Evolutionary conservation across 176 grass and related monocot species (phyloP).

Genomic region (Rhynchospora pubera): DNA sequence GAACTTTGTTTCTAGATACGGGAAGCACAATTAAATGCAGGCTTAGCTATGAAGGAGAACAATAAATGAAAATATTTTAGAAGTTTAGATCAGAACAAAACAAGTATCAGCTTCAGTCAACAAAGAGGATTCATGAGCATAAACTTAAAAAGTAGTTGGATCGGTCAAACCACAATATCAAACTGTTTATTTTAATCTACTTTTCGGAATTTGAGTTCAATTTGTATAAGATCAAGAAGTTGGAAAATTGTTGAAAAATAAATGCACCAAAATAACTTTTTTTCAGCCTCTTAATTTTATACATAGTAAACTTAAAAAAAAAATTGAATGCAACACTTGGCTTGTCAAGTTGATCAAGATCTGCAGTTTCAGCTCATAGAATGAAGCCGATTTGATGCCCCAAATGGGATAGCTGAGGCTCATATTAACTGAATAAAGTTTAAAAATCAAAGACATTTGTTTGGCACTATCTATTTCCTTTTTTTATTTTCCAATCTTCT

Average conservation of each 20-base stretch:
- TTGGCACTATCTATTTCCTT: not conserved
- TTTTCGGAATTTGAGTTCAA: not conserved
- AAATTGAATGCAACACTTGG: not conserved
- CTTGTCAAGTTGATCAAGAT: not conserved
- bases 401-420: not conserved
- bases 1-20: not conserved
- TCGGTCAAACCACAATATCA: not conserved
- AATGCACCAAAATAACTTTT: not conserved
- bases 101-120: not conserved
- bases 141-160: not conserved
- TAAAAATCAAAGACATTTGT: not conserved
- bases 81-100: not conserved
- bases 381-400: not conserved
- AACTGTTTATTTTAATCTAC: not conserved
- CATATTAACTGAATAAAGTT: not conserved
- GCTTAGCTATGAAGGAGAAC: not conserved
- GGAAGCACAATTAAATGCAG: not conserved
- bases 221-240: not conserved
- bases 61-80: not conserved
- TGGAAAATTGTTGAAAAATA: not conserved
- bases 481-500: constrained; percentile 6
- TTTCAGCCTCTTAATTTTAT: not conserved
- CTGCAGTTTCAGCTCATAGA: not conserved
- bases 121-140: not conserved
- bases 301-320: not conserved